A percentile compares a stretch with the other conserved stretches of the same genome.
Evolutionary conservation across 768 basidiomycete genomes (phyloP).

Genomic region (Lactarius hengduanensis): DNA sequence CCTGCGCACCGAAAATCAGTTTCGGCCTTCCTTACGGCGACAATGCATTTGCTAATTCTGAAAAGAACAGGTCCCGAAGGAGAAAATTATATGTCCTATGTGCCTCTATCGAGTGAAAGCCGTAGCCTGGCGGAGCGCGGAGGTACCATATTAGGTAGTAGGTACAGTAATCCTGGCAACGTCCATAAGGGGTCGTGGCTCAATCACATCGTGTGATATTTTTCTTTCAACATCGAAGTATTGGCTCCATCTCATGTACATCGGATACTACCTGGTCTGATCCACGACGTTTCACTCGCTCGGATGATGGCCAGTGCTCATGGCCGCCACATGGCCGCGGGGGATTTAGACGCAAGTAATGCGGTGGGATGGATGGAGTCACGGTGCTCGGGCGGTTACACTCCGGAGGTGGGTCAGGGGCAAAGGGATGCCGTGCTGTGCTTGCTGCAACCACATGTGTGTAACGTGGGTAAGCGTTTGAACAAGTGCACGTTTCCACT

Average conservation of each 20-base stretch:
- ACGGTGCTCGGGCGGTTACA: slow-evolving; percentile 3
- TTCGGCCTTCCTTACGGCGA: slow-evolving; percentile 7
- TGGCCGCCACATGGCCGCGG: slow-evolving; percentile 7
- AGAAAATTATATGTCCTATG: background rate
- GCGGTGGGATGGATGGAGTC: background rate
- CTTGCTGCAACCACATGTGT: slow-evolving; percentile 2
- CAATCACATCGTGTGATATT: background rate
- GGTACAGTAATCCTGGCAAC: background rate
- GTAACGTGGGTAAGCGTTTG: slow-evolving; percentile 20
- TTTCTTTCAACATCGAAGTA: background rate
- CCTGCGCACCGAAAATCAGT: slow-evolving; percentile 15
- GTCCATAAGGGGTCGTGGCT: background rate
- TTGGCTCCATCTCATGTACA: background rate
- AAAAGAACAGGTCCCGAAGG: background rate
- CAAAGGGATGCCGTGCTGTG: slow-evolving; percentile 9
- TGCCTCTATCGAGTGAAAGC: slow-evolving; percentile 3
- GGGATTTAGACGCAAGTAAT: slow-evolving; percentile 1
- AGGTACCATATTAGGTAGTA: background rate
- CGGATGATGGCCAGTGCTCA: background rate
- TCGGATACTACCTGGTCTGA: background rate
- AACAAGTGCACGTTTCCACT: slow-evolving; percentile 11
- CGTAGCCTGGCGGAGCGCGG: background rate
- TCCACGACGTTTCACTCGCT: background rate
- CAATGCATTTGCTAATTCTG: background rate
- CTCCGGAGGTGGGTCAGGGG: slow-evolving; percentile 8